These are phyloP conservation scores for Didymosphaeria variabile DNA, from an alignment of 2,329 filamentous ascomycete genomes.

Conservation along the genomic window DNA sequence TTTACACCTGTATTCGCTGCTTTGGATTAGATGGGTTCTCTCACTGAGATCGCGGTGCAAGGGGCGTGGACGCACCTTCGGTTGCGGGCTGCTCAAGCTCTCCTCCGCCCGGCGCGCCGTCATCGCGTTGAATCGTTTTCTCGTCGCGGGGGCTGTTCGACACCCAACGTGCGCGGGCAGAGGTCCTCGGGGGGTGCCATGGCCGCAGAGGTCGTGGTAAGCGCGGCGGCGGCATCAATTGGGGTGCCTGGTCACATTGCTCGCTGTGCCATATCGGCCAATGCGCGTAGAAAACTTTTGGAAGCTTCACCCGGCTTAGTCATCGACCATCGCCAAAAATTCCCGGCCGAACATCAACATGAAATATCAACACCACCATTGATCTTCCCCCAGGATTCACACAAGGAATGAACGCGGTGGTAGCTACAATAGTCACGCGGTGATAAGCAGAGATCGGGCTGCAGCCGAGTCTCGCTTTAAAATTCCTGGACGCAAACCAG, in stretches of 20 bases:
- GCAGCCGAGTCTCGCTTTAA: background rate
- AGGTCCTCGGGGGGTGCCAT: constrained; percentile 53
- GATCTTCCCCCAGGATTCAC: background rate
- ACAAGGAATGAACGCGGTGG: background rate
- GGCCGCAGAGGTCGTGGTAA: constrained; percentile 53
- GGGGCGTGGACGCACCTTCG: constrained; percentile 6
- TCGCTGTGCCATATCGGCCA: constrained; percentile 25
- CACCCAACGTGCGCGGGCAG: constrained; percentile 43
- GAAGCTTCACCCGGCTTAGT: constrained; percentile 18
- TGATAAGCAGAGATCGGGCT: background rate
- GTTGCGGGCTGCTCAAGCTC: constrained; percentile 2
- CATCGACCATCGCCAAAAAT: constrained; percentile 12
- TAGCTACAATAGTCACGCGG: background rate
- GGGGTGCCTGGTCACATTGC: constrained; percentile 43
- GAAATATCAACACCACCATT: background rate
- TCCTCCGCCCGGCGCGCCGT: constrained; percentile 13
- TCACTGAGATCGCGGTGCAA: background rate
- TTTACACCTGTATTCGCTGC: background rate
- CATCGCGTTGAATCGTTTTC: constrained; percentile 18
- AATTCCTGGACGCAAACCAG: too few relatives aligned
- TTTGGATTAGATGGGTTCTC: background rate
- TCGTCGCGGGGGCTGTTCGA: constrained; percentile 28
- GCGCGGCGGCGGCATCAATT: constrained; percentile 58
- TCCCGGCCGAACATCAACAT: background rate
- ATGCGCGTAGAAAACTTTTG: constrained; percentile 13